Evolutionary conservation across 441 rosid genomes (phyloP), one percentile per base, ranked within the genome.

Genomic region (Daphne laureola): DNA sequence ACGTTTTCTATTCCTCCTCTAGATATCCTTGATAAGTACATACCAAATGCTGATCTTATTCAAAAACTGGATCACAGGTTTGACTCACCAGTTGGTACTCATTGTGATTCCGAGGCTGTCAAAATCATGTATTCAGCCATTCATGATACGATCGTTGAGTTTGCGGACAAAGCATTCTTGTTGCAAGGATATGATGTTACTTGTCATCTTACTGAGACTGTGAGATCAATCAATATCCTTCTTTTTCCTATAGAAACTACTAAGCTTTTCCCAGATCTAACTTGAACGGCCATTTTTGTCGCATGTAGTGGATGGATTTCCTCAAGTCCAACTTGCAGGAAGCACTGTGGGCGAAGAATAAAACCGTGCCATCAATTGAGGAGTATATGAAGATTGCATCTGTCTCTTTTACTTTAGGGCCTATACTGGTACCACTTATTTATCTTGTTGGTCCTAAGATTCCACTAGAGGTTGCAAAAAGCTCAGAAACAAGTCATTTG

Each of bases 391-490:
- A 46, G 15, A 89, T 83, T 57, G 96, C 69, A 1, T 73, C 69
- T 25, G 17, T 76, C 27, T 89, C 96, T 50, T 74, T 84, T 63
- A 95, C 94, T 36, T 61, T 87, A 63, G 97, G 91, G 56, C 97
- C 94, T 3, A 75, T 84, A 40, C 73, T 84, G 63, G 84, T 84
- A 64, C 90, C 87, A 3, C 66, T 82, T 18, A 64, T 80, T 12
- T 87, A 77, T 62, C 67, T 90, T 46, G 70, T 83, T 6, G 90
- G 96, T 54, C 90, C 96, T 43, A 69, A 51, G 50, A 73, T 90
- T 41, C 53, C 75, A 2, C 82, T 81, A 49, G 67, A 71, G 43
- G 71, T 65, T 7, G 69, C 67, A 6, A 54, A 60, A 59, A 68
- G 74, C 68, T 23, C 45, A 0, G 83, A 83, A 64, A 66, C 64